phyloP scores from a whole-genome alignment of 2,329 filamentous ascomycete species.

The Parastagonospora avenae region DNA sequence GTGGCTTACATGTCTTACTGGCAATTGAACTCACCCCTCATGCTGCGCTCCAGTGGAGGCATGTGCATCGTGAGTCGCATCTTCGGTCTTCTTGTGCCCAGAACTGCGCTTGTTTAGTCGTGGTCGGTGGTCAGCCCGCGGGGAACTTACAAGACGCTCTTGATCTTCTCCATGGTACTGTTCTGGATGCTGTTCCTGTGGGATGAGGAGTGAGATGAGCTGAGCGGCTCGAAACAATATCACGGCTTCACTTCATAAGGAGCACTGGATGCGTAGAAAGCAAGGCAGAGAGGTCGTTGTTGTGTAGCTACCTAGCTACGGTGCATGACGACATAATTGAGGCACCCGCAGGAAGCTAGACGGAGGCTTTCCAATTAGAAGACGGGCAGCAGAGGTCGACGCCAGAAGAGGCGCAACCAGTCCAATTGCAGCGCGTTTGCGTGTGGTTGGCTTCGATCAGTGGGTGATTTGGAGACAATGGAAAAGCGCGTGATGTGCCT shows the following conservation, averaged over 20 bases:
- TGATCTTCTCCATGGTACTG: constrained; percentile 51
- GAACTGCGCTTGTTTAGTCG: constrained; percentile 31
- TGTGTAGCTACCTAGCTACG: constrained; percentile 16
- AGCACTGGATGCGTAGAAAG: constrained; percentile 13
- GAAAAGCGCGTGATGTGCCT: constrained; percentile 4
- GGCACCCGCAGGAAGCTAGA: constrained; percentile 21
- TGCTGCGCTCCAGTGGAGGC: constrained; percentile 11
- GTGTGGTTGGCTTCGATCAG: not conserved
- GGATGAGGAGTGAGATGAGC: constrained; percentile 6
- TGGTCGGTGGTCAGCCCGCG: constrained; percentile 23
- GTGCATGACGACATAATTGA: constrained; percentile 22
- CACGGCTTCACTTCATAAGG: constrained; percentile 14
- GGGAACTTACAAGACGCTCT: constrained; percentile 49
- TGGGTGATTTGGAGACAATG: not conserved
- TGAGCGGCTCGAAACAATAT: constrained; percentile 3
- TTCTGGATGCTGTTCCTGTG: constrained; percentile 1
- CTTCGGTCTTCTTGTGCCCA: constrained; percentile 41
- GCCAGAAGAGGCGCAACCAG: constrained; percentile 14
- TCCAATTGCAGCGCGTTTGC: constrained; percentile 17
- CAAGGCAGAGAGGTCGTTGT: constrained; percentile 29
- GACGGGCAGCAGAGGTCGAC: constrained; percentile 2
- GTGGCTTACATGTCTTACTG: not conserved
- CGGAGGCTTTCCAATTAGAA: constrained; percentile 22
- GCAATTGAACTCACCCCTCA: not conserved
- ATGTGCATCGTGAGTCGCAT: constrained; percentile 23